Conservation (phyloP, 139 green algal species). For the Nannochloris sp. region DNA sequence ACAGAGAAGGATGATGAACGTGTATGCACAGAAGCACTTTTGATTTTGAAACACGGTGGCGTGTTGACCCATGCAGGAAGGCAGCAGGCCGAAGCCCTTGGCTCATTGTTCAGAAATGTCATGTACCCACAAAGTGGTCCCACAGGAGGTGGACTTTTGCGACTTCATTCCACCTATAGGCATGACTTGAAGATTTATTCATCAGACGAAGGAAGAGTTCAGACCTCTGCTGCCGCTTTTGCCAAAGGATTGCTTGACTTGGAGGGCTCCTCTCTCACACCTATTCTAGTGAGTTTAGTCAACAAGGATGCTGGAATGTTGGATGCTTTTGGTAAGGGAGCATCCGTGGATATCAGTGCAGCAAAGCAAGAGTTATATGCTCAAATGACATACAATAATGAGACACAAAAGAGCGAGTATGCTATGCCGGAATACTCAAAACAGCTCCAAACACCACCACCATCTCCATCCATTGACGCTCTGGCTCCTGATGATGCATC, state of each 20-base stretch:
- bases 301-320: conserved; percentile 91
- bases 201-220: conserved; percentile 78
- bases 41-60: conserved; percentile 82
- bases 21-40: conserved; percentile 39
- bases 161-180: conserved; percentile 95
- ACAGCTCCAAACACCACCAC: conserved; percentile 16
- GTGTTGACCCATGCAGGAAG: conserved; percentile 81
- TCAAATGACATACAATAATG: conserved; percentile 60
- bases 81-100: conserved; percentile 81
- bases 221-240: conserved; percentile 78
- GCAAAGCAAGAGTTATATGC: conserved; percentile 68
- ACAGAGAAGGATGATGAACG: conserved; percentile 5
- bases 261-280: conserved; percentile 78
- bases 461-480: conserved; percentile 34
- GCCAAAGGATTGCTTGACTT: conserved; percentile 91
- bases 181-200: conserved; percentile 99
- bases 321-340: conserved; percentile 81
- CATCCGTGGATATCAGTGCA: conserved; percentile 62
- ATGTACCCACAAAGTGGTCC: conserved; percentile 85
- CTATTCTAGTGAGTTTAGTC: conserved; percentile 83
- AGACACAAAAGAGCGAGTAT: conserved; percentile 20
- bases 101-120: conserved; percentile 78
- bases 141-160: conserved; percentile 75
- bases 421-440: conserved; percentile 10
- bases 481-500: not conserved